Conservation (phyloP, 768 basidiomycete species). For the Suillus weaverae region DNA sequence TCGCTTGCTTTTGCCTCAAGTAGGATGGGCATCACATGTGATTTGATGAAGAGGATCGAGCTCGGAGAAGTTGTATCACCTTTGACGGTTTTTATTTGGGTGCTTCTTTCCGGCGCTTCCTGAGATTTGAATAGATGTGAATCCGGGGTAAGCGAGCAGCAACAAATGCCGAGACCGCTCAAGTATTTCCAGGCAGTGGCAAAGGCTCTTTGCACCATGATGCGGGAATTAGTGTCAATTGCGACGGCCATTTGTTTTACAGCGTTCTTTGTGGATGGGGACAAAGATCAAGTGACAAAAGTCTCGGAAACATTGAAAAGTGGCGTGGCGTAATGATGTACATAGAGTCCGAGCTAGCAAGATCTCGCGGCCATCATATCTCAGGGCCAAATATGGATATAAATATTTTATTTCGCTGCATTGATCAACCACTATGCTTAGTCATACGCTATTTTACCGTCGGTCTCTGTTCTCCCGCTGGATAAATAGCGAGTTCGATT, state of each 20-base stretch:
- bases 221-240: neutral
- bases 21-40: neutral
- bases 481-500: neutral
- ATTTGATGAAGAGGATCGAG: neutral
- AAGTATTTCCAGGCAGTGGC: neutral
- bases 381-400: too few relatives aligned
- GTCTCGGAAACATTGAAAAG: too few relatives aligned
- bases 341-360: too few relatives aligned
- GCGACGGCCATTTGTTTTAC: neutral
- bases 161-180: neutral
- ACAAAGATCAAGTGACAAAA: neutral
- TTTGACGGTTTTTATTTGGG: neutral
- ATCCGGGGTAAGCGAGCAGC: neutral
- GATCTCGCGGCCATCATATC: too few relatives aligned
- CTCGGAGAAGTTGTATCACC: neutral
- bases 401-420: too few relatives aligned
- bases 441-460: neutral
- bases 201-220: neutral
- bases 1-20: neutral
- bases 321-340: too few relatives aligned
- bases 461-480: neutral
- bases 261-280: neutral
- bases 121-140: neutral
- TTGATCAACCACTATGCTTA: neutral
- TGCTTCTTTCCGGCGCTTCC: neutral